A percentile compares a stretch with the other conserved stretches of the same genome.
Conservation (phyloP, 345 rosid genomes). For the Gossypium rotundifolium region DNA sequence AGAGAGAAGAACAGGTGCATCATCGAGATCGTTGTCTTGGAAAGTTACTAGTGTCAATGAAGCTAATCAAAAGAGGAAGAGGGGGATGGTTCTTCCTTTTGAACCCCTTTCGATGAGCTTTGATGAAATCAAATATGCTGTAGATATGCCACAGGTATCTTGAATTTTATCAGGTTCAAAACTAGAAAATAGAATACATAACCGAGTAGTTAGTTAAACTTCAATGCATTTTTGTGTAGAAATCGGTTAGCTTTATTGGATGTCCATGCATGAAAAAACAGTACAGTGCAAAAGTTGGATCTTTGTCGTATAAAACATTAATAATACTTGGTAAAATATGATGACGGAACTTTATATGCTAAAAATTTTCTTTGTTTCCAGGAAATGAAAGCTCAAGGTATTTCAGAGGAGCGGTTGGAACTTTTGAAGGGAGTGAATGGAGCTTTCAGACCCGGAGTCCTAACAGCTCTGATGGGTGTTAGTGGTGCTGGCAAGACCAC, state of each 20-base stretch:
- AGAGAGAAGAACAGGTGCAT: conserved; percentile 27
- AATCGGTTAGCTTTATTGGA: not conserved
- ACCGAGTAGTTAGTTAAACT: not conserved
- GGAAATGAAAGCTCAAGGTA: conserved; percentile 63
- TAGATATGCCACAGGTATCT: conserved; percentile 64
- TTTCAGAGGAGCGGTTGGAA: conserved; percentile 39
- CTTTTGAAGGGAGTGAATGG: conserved; percentile 64
- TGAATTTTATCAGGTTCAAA: not conserved
- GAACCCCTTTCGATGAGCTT: conserved; percentile 52
- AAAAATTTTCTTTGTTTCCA: conserved; percentile 11
- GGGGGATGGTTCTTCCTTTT: conserved; percentile 69
- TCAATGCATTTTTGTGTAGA: not conserved
- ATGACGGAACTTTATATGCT: not conserved
- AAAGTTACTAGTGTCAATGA: conserved; percentile 31
- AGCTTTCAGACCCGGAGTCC: conserved; percentile 62
- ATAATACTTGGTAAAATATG: not conserved
- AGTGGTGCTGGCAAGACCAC: conserved; percentile 78
- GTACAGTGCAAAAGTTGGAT: not conserved
- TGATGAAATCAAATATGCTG: conserved; percentile 50
- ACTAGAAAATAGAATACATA: not conserved
- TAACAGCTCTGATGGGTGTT: conserved; percentile 65
- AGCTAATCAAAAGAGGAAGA: conserved; percentile 25
- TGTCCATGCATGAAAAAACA: not conserved
- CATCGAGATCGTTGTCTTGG: conserved; percentile 28
- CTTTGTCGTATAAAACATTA: not conserved